Percentiles rank a stretch among this genome's conserved stretches.
These are phyloP conservation scores for Lippia alba DNA, from an alignment of 305 asterid species.

Conservation along the genomic window DNA sequence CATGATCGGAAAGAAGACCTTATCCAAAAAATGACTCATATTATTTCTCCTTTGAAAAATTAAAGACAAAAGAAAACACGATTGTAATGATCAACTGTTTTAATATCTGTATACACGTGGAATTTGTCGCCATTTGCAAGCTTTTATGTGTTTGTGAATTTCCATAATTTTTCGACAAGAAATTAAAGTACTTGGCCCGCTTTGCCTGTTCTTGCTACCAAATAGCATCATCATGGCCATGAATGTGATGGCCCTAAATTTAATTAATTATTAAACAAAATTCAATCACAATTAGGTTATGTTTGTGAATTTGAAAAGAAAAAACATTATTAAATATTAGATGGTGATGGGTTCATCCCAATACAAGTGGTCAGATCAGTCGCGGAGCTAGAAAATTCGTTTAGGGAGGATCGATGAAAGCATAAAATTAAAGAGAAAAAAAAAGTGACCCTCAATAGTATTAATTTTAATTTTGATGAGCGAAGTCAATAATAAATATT, in stretches of 20 bases:
- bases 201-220: constrained; percentile 34
- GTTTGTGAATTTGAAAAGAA: no score
- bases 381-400: no score
- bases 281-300: no score
- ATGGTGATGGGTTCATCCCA: no score
- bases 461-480: no score
- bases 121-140: constrained; percentile 43
- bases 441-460: no score
- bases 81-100: constrained; percentile 24
- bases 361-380: no score
- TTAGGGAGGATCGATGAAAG: no score
- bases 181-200: constrained; percentile 19
- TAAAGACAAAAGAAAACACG: constrained; percentile 12
- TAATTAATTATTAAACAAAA: no score
- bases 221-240: neutral
- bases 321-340: neutral
- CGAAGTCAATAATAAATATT: no score
- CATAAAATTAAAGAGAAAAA: no score
- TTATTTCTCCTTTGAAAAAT: constrained; percentile 3
- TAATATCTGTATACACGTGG: constrained; percentile 39
- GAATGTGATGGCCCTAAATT: neutral
- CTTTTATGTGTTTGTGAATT: neutral
- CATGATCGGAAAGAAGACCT: constrained; percentile 17
- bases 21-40: constrained; percentile 36
- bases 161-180: no score